Percentiles rank a stretch among this genome's conserved stretches.
These are phyloP conservation scores for Starmera quercuum DNA, from an alignment of 805 yeast species.

Conservation along the genomic window DNA sequence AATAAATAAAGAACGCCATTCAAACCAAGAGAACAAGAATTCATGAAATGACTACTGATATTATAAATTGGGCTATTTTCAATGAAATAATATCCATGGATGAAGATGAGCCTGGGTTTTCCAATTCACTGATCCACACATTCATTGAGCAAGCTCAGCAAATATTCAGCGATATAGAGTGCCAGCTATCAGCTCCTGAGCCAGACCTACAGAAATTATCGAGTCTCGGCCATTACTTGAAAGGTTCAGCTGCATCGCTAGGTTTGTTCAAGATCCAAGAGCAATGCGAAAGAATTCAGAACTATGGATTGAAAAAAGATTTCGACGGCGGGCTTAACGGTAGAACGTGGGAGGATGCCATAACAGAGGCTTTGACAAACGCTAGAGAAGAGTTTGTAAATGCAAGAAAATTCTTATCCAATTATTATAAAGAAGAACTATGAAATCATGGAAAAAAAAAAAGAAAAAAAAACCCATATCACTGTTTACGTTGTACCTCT, in stretches of 20 bases:
- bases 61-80: constrained; percentile 84
- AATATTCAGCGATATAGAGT: constrained; percentile 67
- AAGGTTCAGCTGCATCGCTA: constrained; percentile 92
- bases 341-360: constrained; percentile 26
- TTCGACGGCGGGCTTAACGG: constrained; percentile 19
- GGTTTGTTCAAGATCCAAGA: constrained; percentile 78
- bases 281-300: constrained; percentile 91
- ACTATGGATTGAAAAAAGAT: constrained; percentile 52
- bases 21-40: too few species aligned
- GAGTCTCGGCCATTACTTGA: constrained; percentile 82
- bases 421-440: constrained; percentile 36
- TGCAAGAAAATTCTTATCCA: constrained; percentile 43
- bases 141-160: constrained; percentile 85
- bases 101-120: constrained; percentile 91
- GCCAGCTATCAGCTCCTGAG: constrained; percentile 27
- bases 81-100: constrained; percentile 90
- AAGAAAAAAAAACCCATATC: not conserved
- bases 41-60: constrained; percentile 36
- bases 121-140: constrained; percentile 67
- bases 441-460: too few species aligned
- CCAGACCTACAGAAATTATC: constrained; percentile 49
- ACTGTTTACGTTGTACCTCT: not conserved
- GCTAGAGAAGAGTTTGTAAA: constrained; percentile 44
- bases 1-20: too few species aligned
- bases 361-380: constrained; percentile 43